A percentile compares a stretch with the other conserved stretches of the same genome.
Conservation (phyloP, 805 yeast genomes). For the Hanseniaspora singularis region DNA sequence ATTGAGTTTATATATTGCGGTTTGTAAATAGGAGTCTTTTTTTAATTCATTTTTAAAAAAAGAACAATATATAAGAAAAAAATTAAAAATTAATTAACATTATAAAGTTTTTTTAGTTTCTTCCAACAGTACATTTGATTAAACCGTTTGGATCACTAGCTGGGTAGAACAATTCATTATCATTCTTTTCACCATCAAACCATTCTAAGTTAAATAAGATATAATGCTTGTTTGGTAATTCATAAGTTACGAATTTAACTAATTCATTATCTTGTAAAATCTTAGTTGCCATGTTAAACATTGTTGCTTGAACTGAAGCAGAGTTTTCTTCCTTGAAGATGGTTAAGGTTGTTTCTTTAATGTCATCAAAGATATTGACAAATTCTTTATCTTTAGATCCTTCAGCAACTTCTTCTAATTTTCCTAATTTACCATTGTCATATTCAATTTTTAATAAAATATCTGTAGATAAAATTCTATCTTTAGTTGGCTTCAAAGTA, state of each 20-base stretch:
- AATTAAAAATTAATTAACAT: background rate
- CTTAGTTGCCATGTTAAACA: slow-evolving; percentile 79
- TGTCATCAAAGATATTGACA: slow-evolving; percentile 50
- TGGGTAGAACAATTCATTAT: slow-evolving; percentile 79
- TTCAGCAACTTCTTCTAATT: slow-evolving; percentile 38
- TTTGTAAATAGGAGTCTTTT: no score
- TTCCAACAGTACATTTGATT: slow-evolving; percentile 75
- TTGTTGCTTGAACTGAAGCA: slow-evolving; percentile 92
- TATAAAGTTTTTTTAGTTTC: slow-evolving; percentile 45
- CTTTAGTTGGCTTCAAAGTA: slow-evolving; percentile 68
- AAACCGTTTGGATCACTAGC: slow-evolving; percentile 86
- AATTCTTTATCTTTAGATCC: slow-evolving; percentile 52
- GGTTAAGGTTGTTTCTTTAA: slow-evolving; percentile 58
- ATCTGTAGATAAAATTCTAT: slow-evolving; percentile 80
- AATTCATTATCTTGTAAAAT: slow-evolving; percentile 49
- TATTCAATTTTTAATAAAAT: slow-evolving; percentile 63
- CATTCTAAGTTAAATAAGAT: slow-evolving; percentile 67
- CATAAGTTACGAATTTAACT: slow-evolving; percentile 55
- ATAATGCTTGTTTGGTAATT: slow-evolving; percentile 86
- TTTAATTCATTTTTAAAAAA: no score
- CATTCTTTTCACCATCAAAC: slow-evolving; percentile 68
- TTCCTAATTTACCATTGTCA: slow-evolving; percentile 38
- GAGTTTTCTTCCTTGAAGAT: slow-evolving; percentile 77
- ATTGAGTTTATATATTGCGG: no score
- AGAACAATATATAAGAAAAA: background rate